Conservation (phyloP, 2,329 filamentous ascomycete genomes). For the Blumeria graminis region DNA sequence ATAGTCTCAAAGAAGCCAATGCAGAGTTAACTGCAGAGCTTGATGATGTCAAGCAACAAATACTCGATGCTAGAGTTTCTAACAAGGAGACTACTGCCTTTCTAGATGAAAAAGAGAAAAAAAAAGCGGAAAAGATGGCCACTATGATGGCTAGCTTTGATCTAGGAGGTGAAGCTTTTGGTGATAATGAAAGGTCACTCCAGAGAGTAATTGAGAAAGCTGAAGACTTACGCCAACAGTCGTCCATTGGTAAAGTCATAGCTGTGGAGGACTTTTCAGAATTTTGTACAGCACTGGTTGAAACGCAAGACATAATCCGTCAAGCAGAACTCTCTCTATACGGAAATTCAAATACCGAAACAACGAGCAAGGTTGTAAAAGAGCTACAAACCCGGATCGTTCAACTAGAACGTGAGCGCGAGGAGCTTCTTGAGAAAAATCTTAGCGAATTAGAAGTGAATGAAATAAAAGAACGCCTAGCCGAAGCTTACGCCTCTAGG, state of each 20-base stretch:
- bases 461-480: constrained; percentile 59
- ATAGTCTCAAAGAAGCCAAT: constrained; percentile 89
- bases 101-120: constrained; percentile 91
- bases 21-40: constrained; percentile 74
- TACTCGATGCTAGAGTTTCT: constrained; percentile 88
- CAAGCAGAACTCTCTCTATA: constrained; percentile 77
- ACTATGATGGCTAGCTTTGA: constrained; percentile 99
- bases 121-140: constrained; percentile 97
- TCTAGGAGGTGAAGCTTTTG: constrained; percentile 76
- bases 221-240: constrained; percentile 54
- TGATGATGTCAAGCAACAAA: constrained; percentile 86
- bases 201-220: constrained; percentile 64
- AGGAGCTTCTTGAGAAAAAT: constrained; percentile 57
- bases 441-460: constrained; percentile 56
- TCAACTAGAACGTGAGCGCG: constrained; percentile 58
- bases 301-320: constrained; percentile 76
- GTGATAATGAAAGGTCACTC: constrained; percentile 72
- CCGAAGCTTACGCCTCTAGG: constrained; percentile 52
- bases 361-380: constrained; percentile 41
- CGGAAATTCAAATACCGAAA: constrained; percentile 37
- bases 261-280: constrained; percentile 59
- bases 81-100: constrained; percentile 80
- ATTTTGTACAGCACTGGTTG: constrained; percentile 54
- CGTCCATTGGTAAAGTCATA: constrained; percentile 52
- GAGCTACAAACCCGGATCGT: constrained; percentile 58